Percentiles rank a stretch among this genome's conserved stretches.
Evolutionary conservation across 1,139 yeast species (phyloP).

Genomic region (Lodderomyces elongisporus): DNA sequence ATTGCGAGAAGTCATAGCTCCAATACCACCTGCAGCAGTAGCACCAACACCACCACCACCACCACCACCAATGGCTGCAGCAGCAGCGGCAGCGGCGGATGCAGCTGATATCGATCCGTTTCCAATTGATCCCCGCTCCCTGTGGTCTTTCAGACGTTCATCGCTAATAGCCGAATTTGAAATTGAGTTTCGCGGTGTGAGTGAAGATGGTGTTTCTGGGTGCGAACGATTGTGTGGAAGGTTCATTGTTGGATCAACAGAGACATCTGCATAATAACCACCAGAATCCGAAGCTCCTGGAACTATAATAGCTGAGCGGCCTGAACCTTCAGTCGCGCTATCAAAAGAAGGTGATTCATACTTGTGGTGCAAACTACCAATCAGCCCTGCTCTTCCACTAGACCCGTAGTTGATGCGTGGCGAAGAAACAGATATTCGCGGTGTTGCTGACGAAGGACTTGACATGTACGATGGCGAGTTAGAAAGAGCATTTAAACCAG

Average conservation of each 20-base stretch:
- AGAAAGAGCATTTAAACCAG: constrained; percentile 44
- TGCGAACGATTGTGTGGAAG: constrained; percentile 43
- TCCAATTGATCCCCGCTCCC: constrained; percentile 3
- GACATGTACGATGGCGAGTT: constrained; percentile 33
- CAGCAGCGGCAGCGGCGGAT: constrained; percentile 8
- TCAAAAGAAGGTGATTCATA: constrained; percentile 16
- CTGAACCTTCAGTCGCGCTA: constrained; percentile 33
- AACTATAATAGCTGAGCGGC: constrained; percentile 22
- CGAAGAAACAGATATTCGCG: constrained; percentile 21
- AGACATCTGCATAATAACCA: constrained; percentile 45
- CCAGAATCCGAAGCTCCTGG: constrained; percentile 19
- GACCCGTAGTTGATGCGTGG: constrained; percentile 14
- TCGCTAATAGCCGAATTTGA: constrained; percentile 8
- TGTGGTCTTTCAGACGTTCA: constrained; percentile 1
- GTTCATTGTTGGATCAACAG: constrained; percentile 47
- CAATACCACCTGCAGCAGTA: no score
- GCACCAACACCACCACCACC: no score
- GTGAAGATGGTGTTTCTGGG: constrained; percentile 27
- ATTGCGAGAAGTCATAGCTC: no score
- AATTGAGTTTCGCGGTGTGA: constrained; percentile 38
- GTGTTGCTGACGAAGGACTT: constrained; percentile 27
- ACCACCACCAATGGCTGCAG: constrained; percentile 10
- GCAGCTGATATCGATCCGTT: constrained; percentile 6
- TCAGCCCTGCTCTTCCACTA: constrained; percentile 5
- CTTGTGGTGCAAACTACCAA: constrained; percentile 9